Conservation (phyloP, 208 protist species). For the Trypanosoma melophagium region DNA sequence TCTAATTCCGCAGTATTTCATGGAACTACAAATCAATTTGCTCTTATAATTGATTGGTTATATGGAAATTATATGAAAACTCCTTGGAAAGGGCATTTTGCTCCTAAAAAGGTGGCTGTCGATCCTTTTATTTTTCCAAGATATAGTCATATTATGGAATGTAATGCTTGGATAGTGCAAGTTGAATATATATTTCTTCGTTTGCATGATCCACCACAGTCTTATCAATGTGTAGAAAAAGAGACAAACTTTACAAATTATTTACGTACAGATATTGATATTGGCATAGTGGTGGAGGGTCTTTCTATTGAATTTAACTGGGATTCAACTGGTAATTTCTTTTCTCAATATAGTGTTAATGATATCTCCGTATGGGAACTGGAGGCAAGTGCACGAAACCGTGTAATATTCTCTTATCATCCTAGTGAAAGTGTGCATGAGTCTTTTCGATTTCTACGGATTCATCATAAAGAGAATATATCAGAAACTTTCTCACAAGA, state of each 20-base stretch:
- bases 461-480: constrained; percentile 4
- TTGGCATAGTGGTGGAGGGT: constrained; percentile 16
- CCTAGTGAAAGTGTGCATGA: constrained; percentile 9
- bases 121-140: constrained; percentile 16
- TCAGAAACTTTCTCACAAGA: no score
- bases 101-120: not conserved
- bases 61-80: constrained; percentile 20
- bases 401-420: constrained; percentile 5
- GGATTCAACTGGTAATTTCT: constrained; percentile 16
- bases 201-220: constrained; percentile 9
- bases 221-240: constrained; percentile 7
- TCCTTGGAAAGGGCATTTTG: constrained; percentile 26
- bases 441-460: constrained; percentile 23
- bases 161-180: constrained; percentile 16
- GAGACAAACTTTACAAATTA: not conserved
- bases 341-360: constrained; percentile 4
- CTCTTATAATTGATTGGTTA: constrained; percentile 27
- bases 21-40: constrained; percentile 21
- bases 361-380: constrained; percentile 23
- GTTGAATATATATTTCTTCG: constrained; percentile 14
- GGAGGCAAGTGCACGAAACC: not conserved
- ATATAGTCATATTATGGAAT: constrained; percentile 1
- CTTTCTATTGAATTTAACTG: constrained; percentile 18
- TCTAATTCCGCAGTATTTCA: constrained; percentile 12
- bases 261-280: constrained; percentile 21